A percentile compares a stretch with the other conserved stretches of the same genome.
These are phyloP conservation scores for Corinectria fuckeliana DNA, from an alignment of 2,329 filamentous ascomycete genomes.

Conservation along the genomic window DNA sequence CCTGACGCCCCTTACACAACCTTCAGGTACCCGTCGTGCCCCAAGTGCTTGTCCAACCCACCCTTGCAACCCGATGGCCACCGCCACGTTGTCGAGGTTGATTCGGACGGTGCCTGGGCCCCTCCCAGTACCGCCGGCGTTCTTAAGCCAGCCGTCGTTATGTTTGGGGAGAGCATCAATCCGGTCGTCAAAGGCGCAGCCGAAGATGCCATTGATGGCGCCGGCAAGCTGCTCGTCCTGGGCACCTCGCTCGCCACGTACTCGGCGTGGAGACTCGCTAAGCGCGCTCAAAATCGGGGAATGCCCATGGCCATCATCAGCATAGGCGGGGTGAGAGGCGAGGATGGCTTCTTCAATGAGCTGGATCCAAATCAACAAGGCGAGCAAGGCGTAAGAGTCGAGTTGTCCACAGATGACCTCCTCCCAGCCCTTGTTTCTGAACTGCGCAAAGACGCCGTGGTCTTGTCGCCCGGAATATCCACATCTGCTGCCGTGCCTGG, in stretches of 20 bases:
- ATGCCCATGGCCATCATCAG: constrained; percentile 91
- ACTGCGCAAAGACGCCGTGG: constrained; percentile 45
- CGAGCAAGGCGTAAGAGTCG: constrained; percentile 60
- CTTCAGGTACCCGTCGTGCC: constrained; percentile 91
- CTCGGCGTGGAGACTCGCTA: constrained; percentile 89
- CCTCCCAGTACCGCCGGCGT: constrained; percentile 73
- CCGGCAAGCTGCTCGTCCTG: constrained; percentile 77
- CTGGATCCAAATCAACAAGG: constrained; percentile 60
- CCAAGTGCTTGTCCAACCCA: constrained; percentile 73
- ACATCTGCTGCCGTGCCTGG: constrained; percentile 20
- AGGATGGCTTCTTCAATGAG: constrained; percentile 72
- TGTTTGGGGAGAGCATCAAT: constrained; percentile 93
- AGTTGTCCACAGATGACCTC: constrained; percentile 63
- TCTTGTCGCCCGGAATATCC: constrained; percentile 12
- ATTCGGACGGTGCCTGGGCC: constrained; percentile 81
- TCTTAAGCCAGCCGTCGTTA: constrained; percentile 90
- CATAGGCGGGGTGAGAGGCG: constrained; percentile 81
- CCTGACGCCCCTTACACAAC: constrained; percentile 86
- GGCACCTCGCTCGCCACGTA: constrained; percentile 94
- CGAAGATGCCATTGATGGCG: constrained; percentile 79
- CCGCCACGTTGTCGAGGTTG: constrained; percentile 68
- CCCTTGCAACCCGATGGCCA: constrained; percentile 62
- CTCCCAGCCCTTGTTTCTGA: constrained; percentile 63
- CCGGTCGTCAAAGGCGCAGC: constrained; percentile 73
- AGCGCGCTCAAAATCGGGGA: constrained; percentile 78